Base-by-base conservation (phyloP, 1,139 yeast genomes). In the Komagataea norvegica region DNA sequence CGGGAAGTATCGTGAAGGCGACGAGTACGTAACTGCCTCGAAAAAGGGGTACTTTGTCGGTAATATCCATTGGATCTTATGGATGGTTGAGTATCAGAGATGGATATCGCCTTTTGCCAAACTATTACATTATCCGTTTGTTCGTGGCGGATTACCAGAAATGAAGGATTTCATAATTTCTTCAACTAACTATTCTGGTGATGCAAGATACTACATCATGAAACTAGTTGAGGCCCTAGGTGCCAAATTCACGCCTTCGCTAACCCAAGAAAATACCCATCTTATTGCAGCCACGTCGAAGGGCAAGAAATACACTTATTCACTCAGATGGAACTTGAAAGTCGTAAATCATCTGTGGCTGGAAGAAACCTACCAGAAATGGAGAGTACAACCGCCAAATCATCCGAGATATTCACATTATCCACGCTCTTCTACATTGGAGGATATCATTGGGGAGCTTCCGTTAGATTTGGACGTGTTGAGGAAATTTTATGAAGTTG, bases 321-420 rank as follows among this genome's bases (percentile, higher is more conserved):
- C 94, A 0, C 57, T 64, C 24, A 62, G 63, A 30, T 84, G 88
- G 79, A 54, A 71, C 2, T 62, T 80, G 20, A 63, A 62, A 25
- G 58, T 83, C 1, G 81, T 86, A 0, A 88, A 83, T 53, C 95
- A 86, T 57, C 54, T 80, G 15, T 91, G 98, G 98, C 61, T 91
- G n/a, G 97, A 91, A 55, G 93, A 85, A 42, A 72, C 84, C 37
- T 83, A 69, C 54, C 67, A 79, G 1, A 60, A 68, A 31, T 82
- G 93, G 89, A 59, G 60, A 31, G 49, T 68, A 6, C 66, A 74
- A 48, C 73, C 77, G 31, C 65, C 61, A 16, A 52, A 66, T 1
- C 52, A 57, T 13, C 64, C 70, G 3, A 64, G 73, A 27, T 81
- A 70, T 54, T 59, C 68, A 17, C 64, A 66, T 38, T 62, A 74